Conservation (phyloP, 1,284 basidiomycete species). For the Lentinula novae-zelandiae region DNA sequence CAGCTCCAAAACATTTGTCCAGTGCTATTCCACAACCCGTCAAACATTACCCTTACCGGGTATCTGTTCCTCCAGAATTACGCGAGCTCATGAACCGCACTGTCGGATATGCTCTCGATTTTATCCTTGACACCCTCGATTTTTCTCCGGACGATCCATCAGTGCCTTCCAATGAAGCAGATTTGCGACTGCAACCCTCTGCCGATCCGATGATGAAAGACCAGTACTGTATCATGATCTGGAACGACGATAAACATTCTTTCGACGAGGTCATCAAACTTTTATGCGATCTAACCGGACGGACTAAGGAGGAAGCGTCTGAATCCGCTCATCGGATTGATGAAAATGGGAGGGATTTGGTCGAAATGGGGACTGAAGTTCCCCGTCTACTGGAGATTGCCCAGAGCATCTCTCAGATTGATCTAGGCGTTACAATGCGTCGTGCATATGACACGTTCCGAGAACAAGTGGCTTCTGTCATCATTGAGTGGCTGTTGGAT, state of each 20-base stretch:
- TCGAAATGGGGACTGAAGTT: slow-evolving; percentile 75
- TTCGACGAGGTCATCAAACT: slow-evolving; percentile 87
- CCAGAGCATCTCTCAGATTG: slow-evolving; percentile 81
- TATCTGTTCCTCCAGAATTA: slow-evolving; percentile 58
- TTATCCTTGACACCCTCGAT: slow-evolving; percentile 82
- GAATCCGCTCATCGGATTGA: slow-evolving; percentile 72
- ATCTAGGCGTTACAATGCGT: slow-evolving; percentile 88
- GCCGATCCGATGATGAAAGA: slow-evolving; percentile 75
- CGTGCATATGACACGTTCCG: slow-evolving; percentile 87
- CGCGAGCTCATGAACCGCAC: slow-evolving; percentile 71
- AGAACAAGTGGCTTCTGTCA: slow-evolving; percentile 81
- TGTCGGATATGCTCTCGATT: slow-evolving; percentile 78
- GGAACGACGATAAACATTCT: slow-evolving; percentile 98
- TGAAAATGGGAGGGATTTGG: slow-evolving; percentile 81
- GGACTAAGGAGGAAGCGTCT: slow-evolving; percentile 59
- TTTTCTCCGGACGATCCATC: slow-evolving; percentile 78
- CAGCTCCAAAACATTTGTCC: slow-evolving; percentile 29
- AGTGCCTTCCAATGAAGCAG: slow-evolving; percentile 65
- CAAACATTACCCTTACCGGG: slow-evolving; percentile 53
- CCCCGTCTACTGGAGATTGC: slow-evolving; percentile 76
- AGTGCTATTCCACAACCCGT: slow-evolving; percentile 51
- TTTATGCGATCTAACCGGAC: slow-evolving; percentile 64
- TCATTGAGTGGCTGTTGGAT: slow-evolving; percentile 86
- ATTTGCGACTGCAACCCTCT: slow-evolving; percentile 69
- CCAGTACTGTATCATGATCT: slow-evolving; percentile 83